Evolutionary conservation across 2,329 filamentous ascomycete species (phyloP).

Genomic region (Cytospora piceae): DNA sequence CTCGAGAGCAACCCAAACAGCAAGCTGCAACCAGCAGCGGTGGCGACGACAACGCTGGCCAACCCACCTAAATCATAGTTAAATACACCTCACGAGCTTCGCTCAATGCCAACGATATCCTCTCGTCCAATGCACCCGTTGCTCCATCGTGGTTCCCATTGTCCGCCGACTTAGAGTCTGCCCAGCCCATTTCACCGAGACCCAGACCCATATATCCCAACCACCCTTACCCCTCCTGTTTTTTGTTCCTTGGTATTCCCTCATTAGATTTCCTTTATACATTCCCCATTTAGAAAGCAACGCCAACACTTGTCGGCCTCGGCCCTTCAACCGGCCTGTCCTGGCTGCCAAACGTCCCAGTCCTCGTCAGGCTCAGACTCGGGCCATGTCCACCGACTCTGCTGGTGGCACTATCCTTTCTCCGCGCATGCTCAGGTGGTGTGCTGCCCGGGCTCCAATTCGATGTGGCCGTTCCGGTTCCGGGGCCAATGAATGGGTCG

Average conservation of each 20-base stretch:
- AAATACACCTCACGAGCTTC: conserved; percentile 15
- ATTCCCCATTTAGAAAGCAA: conserved; percentile 45
- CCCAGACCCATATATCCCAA: not conserved
- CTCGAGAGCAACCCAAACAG: conserved; percentile 21
- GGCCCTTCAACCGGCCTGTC: conserved; percentile 32
- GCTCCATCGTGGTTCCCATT: conserved; percentile 12
- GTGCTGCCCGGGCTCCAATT: conserved; percentile 54
- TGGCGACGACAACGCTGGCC: conserved; percentile 14
- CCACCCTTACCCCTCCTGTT: not conserved
- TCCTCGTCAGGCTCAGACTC: conserved; percentile 23
- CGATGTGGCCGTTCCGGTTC: conserved; percentile 37
- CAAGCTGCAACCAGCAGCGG: conserved; percentile 22
- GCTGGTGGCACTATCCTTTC: conserved; percentile 45
- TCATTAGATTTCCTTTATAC: not conserved
- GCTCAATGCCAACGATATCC: conserved; percentile 17
- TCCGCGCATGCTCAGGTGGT: conserved; percentile 38
- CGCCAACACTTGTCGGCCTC: conserved; percentile 49
- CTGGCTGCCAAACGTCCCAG: conserved; percentile 24
- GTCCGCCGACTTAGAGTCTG: not conserved
- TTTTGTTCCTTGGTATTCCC: not conserved
- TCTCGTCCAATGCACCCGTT: conserved; percentile 9
- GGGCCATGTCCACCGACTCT: conserved; percentile 35
- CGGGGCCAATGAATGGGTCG: conserved; percentile 30
- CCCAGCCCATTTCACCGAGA: conserved; percentile 12
- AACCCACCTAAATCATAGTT: conserved; percentile 11